phyloP scores from a whole-genome alignment of 768 basidiomycete species.

The Antrodiella citrinella region DNA sequence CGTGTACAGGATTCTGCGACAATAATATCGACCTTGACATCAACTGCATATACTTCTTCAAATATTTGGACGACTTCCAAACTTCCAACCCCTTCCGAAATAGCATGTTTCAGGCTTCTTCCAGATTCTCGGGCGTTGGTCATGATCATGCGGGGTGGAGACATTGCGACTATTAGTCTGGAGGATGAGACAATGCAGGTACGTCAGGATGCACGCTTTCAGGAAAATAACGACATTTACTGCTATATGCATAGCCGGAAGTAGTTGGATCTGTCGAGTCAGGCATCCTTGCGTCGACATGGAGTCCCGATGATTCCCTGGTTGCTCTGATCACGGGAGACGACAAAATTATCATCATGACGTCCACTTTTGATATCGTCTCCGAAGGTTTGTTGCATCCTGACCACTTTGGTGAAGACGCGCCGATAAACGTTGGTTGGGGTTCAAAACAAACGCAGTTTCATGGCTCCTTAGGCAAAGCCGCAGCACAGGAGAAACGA shows the following conservation, averaged over 20 bases:
- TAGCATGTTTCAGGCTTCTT: constrained; percentile 60
- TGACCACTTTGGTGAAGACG: constrained; percentile 84
- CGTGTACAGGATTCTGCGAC: no score
- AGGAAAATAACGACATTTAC: neutral
- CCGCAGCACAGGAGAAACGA: constrained; percentile 50
- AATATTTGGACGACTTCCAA: constrained; percentile 16
- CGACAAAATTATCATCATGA: constrained; percentile 81
- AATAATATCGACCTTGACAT: constrained; percentile 4
- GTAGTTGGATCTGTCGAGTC: constrained; percentile 83
- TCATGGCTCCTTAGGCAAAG: constrained; percentile 90
- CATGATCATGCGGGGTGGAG: constrained; percentile 67
- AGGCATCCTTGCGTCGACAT: constrained; percentile 74
- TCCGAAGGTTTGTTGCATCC: constrained; percentile 70
- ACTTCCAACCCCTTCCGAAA: constrained; percentile 25
- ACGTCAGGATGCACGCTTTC: constrained; percentile 18
- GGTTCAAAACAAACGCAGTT: constrained; percentile 96
- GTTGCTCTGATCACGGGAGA: constrained; percentile 79
- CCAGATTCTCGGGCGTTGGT: constrained; percentile 64
- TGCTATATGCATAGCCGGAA: constrained; percentile 63
- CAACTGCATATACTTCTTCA: constrained; percentile 9
- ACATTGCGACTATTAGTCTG: constrained; percentile 64
- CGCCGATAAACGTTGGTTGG: constrained; percentile 95
- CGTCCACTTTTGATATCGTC: constrained; percentile 79
- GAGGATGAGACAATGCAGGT: constrained; percentile 41
- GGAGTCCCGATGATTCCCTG: constrained; percentile 91